Evolutionary conservation across 306 rosid species (phyloP), one percentile per base, ranked within the genome.

Genomic region (Quercus wislizeni): DNA sequence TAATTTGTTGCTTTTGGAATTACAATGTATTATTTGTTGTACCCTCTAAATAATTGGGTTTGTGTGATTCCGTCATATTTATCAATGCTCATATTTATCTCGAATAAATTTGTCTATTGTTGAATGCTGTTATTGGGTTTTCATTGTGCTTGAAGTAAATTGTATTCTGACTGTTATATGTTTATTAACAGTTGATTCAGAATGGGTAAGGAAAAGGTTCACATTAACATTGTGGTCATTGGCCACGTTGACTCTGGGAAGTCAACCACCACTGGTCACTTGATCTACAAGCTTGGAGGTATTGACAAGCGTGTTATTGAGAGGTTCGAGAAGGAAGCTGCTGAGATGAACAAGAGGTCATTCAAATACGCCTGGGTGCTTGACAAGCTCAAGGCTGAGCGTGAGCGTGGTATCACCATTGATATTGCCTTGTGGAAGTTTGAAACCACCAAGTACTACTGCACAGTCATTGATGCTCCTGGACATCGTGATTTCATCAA

Each of bases 361-460:
- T 94, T 94, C 92, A 94, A 94, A 92, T 94, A 94, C 61, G 98
- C 98, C 0, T 94, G 98, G 98, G 97, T 94, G 73, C 88, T 94
- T 27, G 98, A 94, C 96, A 94, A 94, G 85, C 93, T 94, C 7
- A 92, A 94, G 94, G 97, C 98, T 3, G 98, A 94, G 83, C 98
- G 97, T 73, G 98, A 93, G 83, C 92, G 94, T 83, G 98, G 98
- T 41, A 93, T 93, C 71, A 93, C 98, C 12, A 93, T 93, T 49
- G 98, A 93, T 46, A 93, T 93, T 85, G 95, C 98, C 5, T 51
- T 91, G n/a, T 93, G 97, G 98, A 93, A 93, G 83, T 93, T 93
- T 9, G 97, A 91, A 86, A 93, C 97, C 23, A 93, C 92, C 68
- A 93, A 81, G 83, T 93, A 93, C 83, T 93, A 91, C 90, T 93